Conservation (phyloP, 768 basidiomycete genomes). For the Tubosaeta sp. region DNA sequence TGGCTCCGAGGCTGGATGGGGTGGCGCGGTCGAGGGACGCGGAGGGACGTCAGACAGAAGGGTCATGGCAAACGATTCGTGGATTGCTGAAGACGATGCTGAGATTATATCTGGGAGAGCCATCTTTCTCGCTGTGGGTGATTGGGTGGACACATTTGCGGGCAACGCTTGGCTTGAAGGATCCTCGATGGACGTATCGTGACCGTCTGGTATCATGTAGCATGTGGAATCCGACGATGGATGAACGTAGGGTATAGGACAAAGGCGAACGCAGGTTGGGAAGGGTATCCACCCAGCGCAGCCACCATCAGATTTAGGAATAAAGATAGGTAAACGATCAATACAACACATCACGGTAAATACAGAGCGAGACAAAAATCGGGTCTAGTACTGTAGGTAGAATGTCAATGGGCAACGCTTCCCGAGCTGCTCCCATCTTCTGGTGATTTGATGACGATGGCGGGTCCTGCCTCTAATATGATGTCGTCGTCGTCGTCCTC, state of each 20-base stretch:
- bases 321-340: constrained; percentile 1
- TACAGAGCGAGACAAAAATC: constrained; percentile 16
- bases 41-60: constrained; percentile 14
- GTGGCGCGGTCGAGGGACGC: constrained; percentile 27
- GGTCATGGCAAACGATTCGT: constrained; percentile 10
- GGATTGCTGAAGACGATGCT: constrained; percentile 1
- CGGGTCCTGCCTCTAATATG: constrained; percentile 72
- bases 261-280: neutral
- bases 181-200: constrained; percentile 8
- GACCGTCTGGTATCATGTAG: constrained; percentile 28
- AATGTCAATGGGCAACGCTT: constrained; percentile 17
- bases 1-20: constrained; percentile 17
- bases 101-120: constrained; percentile 1
- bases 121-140: constrained; percentile 9
- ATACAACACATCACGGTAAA: constrained; percentile 10
- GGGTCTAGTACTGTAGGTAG: constrained; percentile 8
- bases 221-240: constrained; percentile 14
- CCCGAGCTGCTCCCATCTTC: constrained; percentile 23
- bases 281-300: neutral
- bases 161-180: constrained; percentile 9
- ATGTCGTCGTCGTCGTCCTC: constrained; percentile 60
- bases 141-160: constrained; percentile 16
- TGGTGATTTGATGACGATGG: constrained; percentile 41
- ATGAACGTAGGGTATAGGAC: neutral
- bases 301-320: constrained; percentile 4